Base-by-base conservation (phyloP, 208 protist species). In the Porcisia deanei region DNA sequence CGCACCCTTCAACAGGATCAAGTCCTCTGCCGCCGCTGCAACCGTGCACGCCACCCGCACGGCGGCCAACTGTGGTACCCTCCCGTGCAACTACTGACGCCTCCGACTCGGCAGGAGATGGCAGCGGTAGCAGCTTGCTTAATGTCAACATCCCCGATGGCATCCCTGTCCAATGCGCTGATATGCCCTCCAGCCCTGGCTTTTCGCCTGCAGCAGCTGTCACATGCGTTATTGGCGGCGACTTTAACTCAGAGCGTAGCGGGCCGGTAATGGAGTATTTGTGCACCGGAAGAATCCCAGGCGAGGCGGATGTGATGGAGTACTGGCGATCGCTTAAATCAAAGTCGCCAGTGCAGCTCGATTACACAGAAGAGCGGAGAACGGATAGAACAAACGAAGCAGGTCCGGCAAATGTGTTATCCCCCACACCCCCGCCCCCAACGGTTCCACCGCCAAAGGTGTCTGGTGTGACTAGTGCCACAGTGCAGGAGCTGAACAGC, bases 241-340 rank as follows among this genome's bases (percentile, higher is more conserved):
- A 97, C 82, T 94, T 96, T 70, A 97, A 97, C 78, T 77, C 86
- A 1, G 91, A 97, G n/a, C 82, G 79, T 43, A 86, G 45, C 54
- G 79, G 83, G 6, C 74, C 89, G 3, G 80, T 86, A 3, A 71
- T 93, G 58, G 70, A 75, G 45, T 97, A 92, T 70, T 45, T 93
- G 22, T 58, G 83, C 55, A 80, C 53, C 1, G 88, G 88, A 7
- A 54, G 49, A 2, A 76, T 89, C 6, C 85, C 90, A 10, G 54
- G 72, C 1, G 80, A 67, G 22, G 84, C 85, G 53, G 47, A 81
- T 34, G 85, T 91, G 58, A 80, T 92, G 76, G 59, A 69, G 22
- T 84, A 80, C 73, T 95, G 91, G 89, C 70, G 71, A 59, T 69
- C 39, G 9, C 20, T 59, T 5, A 2, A 53, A 39, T 60, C 59